Evolutionary conservation across 140 eudicot genomes (phyloP).

Genomic region (Erigeron philadelphicus): DNA sequence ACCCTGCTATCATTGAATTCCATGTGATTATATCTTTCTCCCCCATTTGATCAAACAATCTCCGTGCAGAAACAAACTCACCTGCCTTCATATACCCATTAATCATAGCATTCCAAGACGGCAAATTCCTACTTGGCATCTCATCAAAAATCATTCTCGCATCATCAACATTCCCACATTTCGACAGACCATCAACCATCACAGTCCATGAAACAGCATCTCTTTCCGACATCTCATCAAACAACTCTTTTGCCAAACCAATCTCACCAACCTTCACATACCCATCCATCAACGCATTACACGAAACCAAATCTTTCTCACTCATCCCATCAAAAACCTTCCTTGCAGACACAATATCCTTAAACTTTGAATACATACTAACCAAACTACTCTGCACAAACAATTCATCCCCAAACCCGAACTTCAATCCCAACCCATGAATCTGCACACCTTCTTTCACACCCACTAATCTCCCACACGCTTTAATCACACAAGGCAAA

Average conservation of each 20-base stretch:
- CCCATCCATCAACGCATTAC: conserved; percentile 47
- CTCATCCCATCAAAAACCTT: conserved; percentile 35
- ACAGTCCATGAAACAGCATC: conserved; percentile 40
- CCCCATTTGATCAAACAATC: conserved; percentile 49
- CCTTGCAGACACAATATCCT: conserved; percentile 35
- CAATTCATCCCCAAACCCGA: conserved; percentile 36
- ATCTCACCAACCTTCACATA: conserved; percentile 39
- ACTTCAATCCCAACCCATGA: conserved; percentile 39
- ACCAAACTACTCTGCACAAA: conserved; percentile 51
- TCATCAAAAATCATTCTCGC: conserved; percentile 39
- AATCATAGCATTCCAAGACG: conserved; percentile 47
- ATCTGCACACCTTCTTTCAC: conserved; percentile 34
- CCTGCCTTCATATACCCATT: conserved; percentile 65
- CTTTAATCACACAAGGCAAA: conserved; percentile 36
- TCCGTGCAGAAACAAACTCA: conserved; percentile 50
- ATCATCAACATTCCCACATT: conserved; percentile 31
- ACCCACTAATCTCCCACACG: conserved; percentile 34
- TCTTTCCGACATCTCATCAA: conserved; percentile 40
- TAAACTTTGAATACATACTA: conserved; percentile 38
- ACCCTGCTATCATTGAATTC: conserved; percentile 41
- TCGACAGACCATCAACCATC: conserved; percentile 42
- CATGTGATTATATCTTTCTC: conserved; percentile 41
- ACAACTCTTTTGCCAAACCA: conserved; percentile 28
- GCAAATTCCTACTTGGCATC: conserved; percentile 35
- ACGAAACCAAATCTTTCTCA: conserved; percentile 33